Evolutionary conservation across 1,284 basidiomycete species (phyloP).

Genomic region (Somion occarium): DNA sequence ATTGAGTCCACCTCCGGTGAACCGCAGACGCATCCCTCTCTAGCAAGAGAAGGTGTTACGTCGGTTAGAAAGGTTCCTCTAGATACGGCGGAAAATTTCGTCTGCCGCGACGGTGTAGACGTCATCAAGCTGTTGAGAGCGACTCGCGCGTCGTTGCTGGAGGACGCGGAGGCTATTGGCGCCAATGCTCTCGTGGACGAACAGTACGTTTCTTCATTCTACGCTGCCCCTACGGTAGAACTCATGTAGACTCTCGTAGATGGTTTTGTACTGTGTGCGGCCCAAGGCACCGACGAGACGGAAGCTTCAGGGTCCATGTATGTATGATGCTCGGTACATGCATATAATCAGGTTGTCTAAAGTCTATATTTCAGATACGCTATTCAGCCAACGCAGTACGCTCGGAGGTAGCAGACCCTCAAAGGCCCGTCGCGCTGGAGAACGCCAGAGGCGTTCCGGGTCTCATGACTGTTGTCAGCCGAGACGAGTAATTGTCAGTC

Average conservation of each 20-base stretch:
- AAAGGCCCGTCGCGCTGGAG: constrained; percentile 29
- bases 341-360: too few species aligned
- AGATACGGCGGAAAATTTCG: constrained; percentile 40
- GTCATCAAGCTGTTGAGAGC: constrained; percentile 49
- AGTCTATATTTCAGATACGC: constrained; percentile 47
- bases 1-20: constrained; percentile 48
- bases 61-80: constrained; percentile 29
- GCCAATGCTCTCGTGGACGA: constrained; percentile 65
- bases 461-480: constrained; percentile 31
- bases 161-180: constrained; percentile 46
- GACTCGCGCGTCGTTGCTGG: constrained; percentile 47
- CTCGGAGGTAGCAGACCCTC: constrained; percentile 27
- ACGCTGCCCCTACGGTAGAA: too few species aligned
- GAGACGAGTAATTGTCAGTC: constrained; percentile 2
- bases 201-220: constrained; percentile 60
- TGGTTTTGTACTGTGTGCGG: constrained; percentile 60
- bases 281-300: constrained; percentile 43
- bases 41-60: constrained; percentile 30
- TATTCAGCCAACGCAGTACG: constrained; percentile 49
- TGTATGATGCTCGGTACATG: constrained; percentile 22
- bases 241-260: too few species aligned
- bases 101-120: constrained; percentile 63
- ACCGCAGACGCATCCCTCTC: constrained; percentile 46
- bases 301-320: constrained; percentile 58
- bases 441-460: constrained; percentile 29